Conservation (phyloP, 352 stramenopile species). For the Albugo candida region DNA sequence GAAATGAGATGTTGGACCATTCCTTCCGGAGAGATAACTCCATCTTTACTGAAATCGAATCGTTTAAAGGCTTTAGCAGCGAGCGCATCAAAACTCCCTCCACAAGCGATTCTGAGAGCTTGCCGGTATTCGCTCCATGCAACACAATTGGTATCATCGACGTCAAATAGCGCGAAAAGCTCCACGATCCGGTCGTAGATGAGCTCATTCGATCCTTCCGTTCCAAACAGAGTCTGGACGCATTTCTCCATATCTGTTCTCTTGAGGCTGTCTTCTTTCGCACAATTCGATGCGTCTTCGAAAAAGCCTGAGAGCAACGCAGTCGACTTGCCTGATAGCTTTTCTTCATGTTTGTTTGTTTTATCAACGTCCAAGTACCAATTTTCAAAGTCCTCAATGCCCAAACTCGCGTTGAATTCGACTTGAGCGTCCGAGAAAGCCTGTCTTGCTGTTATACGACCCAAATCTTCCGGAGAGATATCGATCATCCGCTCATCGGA, state of each 20-base stretch:
- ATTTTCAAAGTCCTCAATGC: constrained; percentile 13
- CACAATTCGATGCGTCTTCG: constrained; percentile 6
- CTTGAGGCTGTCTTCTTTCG: constrained; percentile 8
- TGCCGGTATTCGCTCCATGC: constrained; percentile 12
- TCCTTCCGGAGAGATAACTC: constrained; percentile 13
- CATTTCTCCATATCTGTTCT: constrained; percentile 5
- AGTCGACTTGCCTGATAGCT: constrained; percentile 4
- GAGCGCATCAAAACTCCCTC: constrained; percentile 8
- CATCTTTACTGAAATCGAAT: constrained; percentile 15
- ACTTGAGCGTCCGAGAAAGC: constrained; percentile 13
- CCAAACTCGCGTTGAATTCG: constrained; percentile 9
- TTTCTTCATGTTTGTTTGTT: constrained; percentile 14
- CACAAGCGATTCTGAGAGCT: constrained; percentile 7
- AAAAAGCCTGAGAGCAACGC: constrained; percentile 9
- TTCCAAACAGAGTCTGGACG: constrained; percentile 7
- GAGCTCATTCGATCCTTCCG: background rate
- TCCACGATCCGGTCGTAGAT: constrained; percentile 2
- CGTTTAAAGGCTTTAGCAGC: constrained; percentile 10
- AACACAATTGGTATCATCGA: constrained; percentile 9
- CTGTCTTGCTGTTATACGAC: constrained; percentile 8
- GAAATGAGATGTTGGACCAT: constrained; percentile 11
- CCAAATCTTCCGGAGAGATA: constrained; percentile 7
- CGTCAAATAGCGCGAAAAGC: constrained; percentile 13
- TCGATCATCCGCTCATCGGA: background rate
- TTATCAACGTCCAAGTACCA: constrained; percentile 30